These are phyloP conservation scores for Tanacetum coccineum DNA, from an alignment of 129 eudicot species.

Conservation along the genomic window DNA sequence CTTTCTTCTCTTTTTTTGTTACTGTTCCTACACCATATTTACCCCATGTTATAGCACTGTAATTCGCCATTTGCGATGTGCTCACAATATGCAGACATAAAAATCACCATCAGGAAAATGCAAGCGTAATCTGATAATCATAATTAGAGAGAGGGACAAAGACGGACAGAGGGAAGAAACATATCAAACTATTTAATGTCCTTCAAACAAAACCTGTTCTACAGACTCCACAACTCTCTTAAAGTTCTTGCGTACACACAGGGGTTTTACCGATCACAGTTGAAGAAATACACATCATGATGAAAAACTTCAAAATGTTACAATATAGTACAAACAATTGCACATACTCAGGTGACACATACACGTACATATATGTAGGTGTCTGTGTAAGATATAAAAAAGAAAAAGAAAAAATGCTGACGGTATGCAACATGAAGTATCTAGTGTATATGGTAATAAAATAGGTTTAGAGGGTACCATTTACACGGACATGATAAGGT, in stretches of 20 bases:
- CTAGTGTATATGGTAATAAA: neutral
- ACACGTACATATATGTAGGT: slow-evolving; percentile 14
- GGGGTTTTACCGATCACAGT: slow-evolving; percentile 1
- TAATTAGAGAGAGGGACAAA: too few species aligned
- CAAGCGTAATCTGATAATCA: too few species aligned
- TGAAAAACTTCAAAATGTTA: slow-evolving; percentile 25
- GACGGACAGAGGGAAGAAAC: too few species aligned
- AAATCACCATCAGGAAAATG: too few species aligned
- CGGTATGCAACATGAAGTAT: slow-evolving; percentile 16
- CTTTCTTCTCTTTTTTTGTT: too few species aligned
- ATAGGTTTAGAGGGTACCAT: slow-evolving; percentile 45
- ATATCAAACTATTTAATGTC: too few species aligned
- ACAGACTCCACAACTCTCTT: neutral
- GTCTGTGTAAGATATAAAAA: neutral
- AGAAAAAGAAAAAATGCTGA: neutral
- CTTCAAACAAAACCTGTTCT: neutral
- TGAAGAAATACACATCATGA: slow-evolving; percentile 18
- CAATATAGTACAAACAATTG: slow-evolving; percentile 33
- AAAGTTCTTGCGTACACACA: slow-evolving; percentile 19
- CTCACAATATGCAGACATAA: too few species aligned
- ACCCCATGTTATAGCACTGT: too few species aligned
- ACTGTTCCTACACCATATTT: too few species aligned
- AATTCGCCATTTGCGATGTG: too few species aligned
- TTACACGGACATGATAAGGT: slow-evolving; percentile 80
- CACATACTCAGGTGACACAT: slow-evolving; percentile 14